phyloP scores from a whole-genome alignment of 345 rosid species.

The Hypericum perforatum region DNA sequence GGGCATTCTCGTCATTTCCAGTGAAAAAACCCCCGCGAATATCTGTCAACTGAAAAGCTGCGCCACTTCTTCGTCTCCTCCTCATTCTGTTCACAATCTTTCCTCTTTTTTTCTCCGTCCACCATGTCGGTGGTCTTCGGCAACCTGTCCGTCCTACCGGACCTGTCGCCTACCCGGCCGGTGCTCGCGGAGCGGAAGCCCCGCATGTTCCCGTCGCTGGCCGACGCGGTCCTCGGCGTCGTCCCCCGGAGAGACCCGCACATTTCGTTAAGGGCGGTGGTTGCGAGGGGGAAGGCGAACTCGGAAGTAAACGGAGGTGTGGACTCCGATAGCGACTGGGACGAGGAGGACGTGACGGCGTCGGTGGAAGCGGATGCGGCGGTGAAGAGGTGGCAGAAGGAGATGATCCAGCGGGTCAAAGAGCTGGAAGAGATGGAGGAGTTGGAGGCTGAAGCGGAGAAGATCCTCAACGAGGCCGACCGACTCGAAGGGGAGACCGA shows the following conservation, averaged over 20 bases:
- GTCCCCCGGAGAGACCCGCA: conserved; percentile 40
- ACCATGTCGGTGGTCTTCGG: conserved; percentile 66
- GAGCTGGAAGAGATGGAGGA: conserved; percentile 79
- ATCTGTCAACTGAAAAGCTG: neutral
- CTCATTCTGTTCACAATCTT: neutral
- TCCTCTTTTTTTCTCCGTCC: conserved; percentile 9
- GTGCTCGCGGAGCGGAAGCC: conserved; percentile 46
- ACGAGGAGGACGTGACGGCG: conserved; percentile 3
- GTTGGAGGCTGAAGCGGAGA: conserved; percentile 83
- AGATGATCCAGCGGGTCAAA: conserved; percentile 62
- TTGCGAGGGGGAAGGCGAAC: conserved; percentile 49
- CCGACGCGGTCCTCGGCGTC: conserved; percentile 40
- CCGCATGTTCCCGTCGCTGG: conserved; percentile 29
- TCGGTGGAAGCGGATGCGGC: conserved; percentile 20
- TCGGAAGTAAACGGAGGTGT: conserved; percentile 64
- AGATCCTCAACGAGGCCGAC: conserved; percentile 49
- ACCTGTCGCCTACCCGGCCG: conserved; percentile 39
- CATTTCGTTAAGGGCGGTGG: conserved; percentile 16
- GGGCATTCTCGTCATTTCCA: too few species aligned
- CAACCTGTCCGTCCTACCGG: conserved; percentile 52
- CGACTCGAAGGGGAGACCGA: conserved; percentile 44
- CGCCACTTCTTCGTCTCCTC: neutral
- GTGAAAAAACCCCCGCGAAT: too few species aligned
- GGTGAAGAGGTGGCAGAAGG: conserved; percentile 57
- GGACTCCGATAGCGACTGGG: conserved; percentile 53